Conservation (phyloP, 257 asterid genomes). For the Cruciata laevipes region DNA sequence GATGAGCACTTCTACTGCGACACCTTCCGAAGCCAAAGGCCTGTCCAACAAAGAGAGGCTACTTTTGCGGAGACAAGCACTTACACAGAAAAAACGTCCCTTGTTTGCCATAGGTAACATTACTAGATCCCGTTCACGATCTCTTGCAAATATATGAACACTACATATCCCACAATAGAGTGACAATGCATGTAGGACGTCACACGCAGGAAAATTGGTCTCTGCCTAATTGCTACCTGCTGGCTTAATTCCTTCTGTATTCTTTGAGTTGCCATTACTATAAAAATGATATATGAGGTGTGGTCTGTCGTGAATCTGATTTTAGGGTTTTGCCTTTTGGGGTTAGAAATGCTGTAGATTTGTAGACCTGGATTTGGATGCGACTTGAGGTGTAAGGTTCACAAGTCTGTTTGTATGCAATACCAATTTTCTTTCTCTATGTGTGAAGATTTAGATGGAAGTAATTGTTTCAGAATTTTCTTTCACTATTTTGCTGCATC, state of each 20-base stretch:
- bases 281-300: not conserved
- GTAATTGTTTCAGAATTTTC: not conserved
- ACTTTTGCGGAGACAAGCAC: conserved; percentile 77
- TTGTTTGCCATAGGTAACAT: conserved; percentile 66
- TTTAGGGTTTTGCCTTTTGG: not conserved
- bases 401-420: not conserved
- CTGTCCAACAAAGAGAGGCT: conserved; percentile 93
- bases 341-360: not conserved
- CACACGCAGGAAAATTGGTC: not conserved
- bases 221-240: not conserved
- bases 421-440: not conserved
- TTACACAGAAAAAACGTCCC: conserved; percentile 53
- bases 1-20: conserved; percentile 19
- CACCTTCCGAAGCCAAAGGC: conserved; percentile 31
- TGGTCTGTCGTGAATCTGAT: not conserved
- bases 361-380: not conserved
- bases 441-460: not conserved
- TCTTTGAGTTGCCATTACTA: not conserved
- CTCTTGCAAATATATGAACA: not conserved
- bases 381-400: not conserved
- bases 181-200: not conserved
- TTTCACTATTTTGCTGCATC: not conserved
- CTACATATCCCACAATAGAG: not conserved
- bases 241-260: not conserved
- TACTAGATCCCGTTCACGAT: not conserved